These are phyloP conservation scores for Penicillium sclerotigenum DNA, from an alignment of 2,329 filamentous ascomycete genomes.

Conservation along the genomic window DNA sequence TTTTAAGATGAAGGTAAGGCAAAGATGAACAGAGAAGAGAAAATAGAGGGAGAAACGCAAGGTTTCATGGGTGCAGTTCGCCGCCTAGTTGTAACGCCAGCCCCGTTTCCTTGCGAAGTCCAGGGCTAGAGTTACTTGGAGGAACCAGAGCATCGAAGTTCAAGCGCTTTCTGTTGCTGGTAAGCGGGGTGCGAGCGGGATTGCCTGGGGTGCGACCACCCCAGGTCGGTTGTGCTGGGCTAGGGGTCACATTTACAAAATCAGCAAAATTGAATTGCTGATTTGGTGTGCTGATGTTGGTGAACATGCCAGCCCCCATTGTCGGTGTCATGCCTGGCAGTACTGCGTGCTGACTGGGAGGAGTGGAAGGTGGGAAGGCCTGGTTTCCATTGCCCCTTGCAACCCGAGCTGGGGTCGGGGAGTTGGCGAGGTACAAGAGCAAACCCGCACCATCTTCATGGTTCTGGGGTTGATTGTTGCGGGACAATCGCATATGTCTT, in stretches of 20 bases:
- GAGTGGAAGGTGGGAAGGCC: constrained; percentile 67
- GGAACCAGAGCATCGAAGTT: constrained; percentile 77
- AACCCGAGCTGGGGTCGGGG: constrained; percentile 76
- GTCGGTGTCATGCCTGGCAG: constrained; percentile 54
- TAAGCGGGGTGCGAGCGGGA: constrained; percentile 64
- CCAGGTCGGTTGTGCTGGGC: constrained; percentile 86
- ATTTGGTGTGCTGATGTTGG: constrained; percentile 70
- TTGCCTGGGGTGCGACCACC: constrained; percentile 55
- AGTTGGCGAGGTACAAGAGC: constrained; percentile 81
- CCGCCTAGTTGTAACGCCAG: constrained; percentile 66
- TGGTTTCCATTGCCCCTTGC: constrained; percentile 46
- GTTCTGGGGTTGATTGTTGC: constrained; percentile 51
- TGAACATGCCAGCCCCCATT: constrained; percentile 69
- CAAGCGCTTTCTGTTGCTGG: constrained; percentile 67
- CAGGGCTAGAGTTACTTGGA: constrained; percentile 49
- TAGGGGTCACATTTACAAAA: constrained; percentile 96
- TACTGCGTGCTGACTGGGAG: constrained; percentile 61
- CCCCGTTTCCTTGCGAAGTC: constrained; percentile 47
- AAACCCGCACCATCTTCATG: constrained; percentile 80
- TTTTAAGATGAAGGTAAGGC: constrained; percentile 21
- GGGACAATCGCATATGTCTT: constrained; percentile 51
- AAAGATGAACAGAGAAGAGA: constrained; percentile 22
- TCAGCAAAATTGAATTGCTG: constrained; percentile 91
- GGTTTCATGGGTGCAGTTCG: constrained; percentile 53
- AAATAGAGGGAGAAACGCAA: background rate